phyloP scores from a whole-genome alignment of 2,329 filamentous ascomycete genomes.

The Gnomoniopsis sp. region DNA sequence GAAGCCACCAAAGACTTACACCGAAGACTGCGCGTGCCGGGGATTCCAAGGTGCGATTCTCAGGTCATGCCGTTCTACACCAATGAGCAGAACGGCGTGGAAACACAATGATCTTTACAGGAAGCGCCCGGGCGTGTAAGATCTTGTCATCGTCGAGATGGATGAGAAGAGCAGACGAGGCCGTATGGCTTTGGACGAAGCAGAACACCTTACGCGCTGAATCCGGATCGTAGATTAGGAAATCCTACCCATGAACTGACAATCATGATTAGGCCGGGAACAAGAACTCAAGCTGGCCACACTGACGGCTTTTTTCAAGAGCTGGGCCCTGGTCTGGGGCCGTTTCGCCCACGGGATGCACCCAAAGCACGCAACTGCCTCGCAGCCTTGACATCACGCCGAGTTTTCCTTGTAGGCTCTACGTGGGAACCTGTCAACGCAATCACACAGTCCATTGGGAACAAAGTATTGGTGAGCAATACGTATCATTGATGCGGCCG shows the following conservation, averaged over 20 bases:
- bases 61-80: conserved; percentile 16
- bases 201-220: background rate
- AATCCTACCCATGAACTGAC: background rate
- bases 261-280: background rate
- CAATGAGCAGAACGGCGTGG: conserved; percentile 11
- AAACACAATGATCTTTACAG: background rate
- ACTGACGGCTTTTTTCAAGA: no score
- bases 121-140: background rate
- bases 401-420: no score
- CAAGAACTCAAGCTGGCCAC: no score
- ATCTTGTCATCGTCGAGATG: background rate
- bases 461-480: no score
- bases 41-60: conserved; percentile 5
- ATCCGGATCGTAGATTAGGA: no score
- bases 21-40: conserved; percentile 10
- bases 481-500: no score
- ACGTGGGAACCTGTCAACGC: no score
- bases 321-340: no score
- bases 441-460: no score
- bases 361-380: no score
- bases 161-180: background rate
- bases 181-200: background rate
- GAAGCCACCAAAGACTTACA: conserved; percentile 13
- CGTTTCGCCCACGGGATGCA: no score
- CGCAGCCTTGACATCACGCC: no score